These are phyloP conservation scores for Magnusiomyces magnusii DNA, from an alignment of 1,139 yeast species.

Conservation along the genomic window DNA sequence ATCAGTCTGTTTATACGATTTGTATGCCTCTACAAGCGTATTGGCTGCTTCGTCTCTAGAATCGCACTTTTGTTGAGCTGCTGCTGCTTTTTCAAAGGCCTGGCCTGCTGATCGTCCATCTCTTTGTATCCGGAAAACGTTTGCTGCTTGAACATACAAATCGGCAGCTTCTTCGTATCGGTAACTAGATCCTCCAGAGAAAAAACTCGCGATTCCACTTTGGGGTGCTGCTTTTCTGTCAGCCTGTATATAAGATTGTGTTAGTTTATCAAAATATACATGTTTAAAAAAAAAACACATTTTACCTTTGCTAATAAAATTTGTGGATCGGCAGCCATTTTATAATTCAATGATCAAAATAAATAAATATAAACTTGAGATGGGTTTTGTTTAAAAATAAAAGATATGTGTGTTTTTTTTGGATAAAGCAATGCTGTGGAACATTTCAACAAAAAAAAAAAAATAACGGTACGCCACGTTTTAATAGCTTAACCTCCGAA, in stretches of 20 bases:
- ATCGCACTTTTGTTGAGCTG: conserved; percentile 63
- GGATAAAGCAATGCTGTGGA: too few species aligned
- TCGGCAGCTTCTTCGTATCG: conserved; percentile 91
- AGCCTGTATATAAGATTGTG: too few species aligned
- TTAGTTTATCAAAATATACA: too few species aligned
- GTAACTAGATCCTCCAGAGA: conserved; percentile 60
- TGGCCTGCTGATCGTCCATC: conserved; percentile 61
- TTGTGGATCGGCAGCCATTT: conserved; percentile 29
- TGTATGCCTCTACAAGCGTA: conserved; percentile 84
- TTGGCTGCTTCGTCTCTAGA: conserved; percentile 90
- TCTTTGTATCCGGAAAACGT: conserved; percentile 68
- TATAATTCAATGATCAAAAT: not conserved
- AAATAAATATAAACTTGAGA: not conserved
- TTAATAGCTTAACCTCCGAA: not conserved
- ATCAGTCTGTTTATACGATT: conserved; percentile 65
- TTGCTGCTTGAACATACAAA: conserved; percentile 83
- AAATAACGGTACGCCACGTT: not conserved
- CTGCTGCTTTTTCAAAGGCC: conserved; percentile 81
- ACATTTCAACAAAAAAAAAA: too few species aligned
- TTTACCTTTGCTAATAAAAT: conserved; percentile 20
- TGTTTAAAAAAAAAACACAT: conserved; percentile 23
- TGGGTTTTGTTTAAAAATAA: too few species aligned
- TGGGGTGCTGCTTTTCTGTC: conserved; percentile 63
- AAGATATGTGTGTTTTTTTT: too few species aligned
- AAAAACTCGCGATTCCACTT: conserved; percentile 58